Conservation (phyloP, 208 protist species). For the Wallacemonas sp. region DNA sequence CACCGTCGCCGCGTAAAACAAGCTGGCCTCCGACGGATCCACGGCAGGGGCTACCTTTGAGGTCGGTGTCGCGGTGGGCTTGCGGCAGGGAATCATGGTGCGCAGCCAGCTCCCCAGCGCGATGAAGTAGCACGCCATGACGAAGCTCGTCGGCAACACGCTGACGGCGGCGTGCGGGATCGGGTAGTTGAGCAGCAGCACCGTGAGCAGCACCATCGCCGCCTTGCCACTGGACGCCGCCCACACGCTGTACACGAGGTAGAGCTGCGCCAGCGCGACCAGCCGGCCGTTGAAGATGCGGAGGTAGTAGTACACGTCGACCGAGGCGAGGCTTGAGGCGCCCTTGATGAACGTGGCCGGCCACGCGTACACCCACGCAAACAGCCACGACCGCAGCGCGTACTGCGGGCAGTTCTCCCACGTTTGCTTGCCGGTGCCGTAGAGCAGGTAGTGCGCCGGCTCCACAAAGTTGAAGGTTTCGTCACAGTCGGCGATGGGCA, state of each 20-base stretch:
- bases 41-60: too few species aligned
- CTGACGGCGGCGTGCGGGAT: slow-evolving; percentile 71
- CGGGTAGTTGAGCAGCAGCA: slow-evolving; percentile 67
- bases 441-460: slow-evolving; percentile 93
- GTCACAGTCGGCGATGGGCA: slow-evolving; percentile 94
- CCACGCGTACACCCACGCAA: slow-evolving; percentile 81
- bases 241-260: slow-evolving; percentile 65
- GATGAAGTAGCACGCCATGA: slow-evolving; percentile 83
- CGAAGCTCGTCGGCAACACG: slow-evolving; percentile 86
- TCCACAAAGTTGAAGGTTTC: slow-evolving; percentile 98
- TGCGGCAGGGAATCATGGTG: slow-evolving; percentile 12
- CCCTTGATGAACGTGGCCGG: slow-evolving; percentile 36
- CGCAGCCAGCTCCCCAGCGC: slow-evolving; percentile 66
- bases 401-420: slow-evolving; percentile 95
- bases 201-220: slow-evolving; percentile 43
- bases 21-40: background rate
- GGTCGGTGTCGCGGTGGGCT: too few species aligned
- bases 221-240: slow-evolving; percentile 36
- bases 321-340: slow-evolving; percentile 29
- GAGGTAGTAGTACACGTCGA: slow-evolving; percentile 68
- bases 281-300: slow-evolving; percentile 60
- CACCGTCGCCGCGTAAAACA: background rate
- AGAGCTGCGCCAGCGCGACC: slow-evolving; percentile 44
- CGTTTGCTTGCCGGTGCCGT: slow-evolving; percentile 94
- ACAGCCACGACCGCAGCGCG: slow-evolving; percentile 91